phyloP scores from a whole-genome alignment of 2,329 filamentous ascomycete species.

The Teratosphaeria epicoccoides region DNA sequence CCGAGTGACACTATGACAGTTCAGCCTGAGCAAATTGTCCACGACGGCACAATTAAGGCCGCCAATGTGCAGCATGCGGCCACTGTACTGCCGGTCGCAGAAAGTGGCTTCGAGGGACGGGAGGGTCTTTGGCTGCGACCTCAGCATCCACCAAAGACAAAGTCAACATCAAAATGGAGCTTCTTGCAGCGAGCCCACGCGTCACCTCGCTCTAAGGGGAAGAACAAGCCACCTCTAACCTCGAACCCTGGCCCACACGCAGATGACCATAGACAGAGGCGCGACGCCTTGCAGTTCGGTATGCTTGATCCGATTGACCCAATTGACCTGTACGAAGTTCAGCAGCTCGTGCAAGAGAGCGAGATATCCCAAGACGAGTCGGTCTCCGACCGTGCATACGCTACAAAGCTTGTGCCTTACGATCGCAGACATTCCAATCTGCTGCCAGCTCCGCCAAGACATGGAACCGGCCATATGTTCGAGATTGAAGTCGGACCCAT shows the following conservation, averaged over 20 bases:
- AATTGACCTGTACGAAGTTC: constrained; percentile 35
- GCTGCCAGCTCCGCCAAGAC: constrained; percentile 17
- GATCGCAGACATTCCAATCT: constrained; percentile 16
- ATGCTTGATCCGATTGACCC: constrained; percentile 41
- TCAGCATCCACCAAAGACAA: constrained; percentile 1
- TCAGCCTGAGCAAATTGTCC: background rate
- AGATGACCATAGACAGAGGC: background rate
- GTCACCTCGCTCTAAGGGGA: constrained; percentile 27
- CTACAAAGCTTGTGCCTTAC: constrained; percentile 15
- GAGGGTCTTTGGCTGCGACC: constrained; percentile 29
- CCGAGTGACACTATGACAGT: constrained; percentile 8
- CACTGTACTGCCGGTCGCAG: constrained; percentile 4
- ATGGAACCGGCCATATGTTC: constrained; percentile 3
- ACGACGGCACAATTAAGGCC: constrained; percentile 10
- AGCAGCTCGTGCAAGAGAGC: constrained; percentile 36
- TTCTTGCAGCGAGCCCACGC: constrained; percentile 46
- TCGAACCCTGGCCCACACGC: background rate
- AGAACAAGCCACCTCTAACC: constrained; percentile 5
- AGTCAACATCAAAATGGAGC: constrained; percentile 43
- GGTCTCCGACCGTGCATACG: constrained; percentile 6
- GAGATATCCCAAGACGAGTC: constrained; percentile 15
- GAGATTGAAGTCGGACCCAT: constrained; percentile 6
- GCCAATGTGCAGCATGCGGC: constrained; percentile 9
- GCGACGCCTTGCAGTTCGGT: constrained; percentile 43
- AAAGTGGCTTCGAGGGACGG: constrained; percentile 19